A percentile compares a stretch with the other conserved stretches of the same genome.
Conservation (phyloP, 2,329 filamentous ascomycete species). For the Penicillium hordei region DNA sequence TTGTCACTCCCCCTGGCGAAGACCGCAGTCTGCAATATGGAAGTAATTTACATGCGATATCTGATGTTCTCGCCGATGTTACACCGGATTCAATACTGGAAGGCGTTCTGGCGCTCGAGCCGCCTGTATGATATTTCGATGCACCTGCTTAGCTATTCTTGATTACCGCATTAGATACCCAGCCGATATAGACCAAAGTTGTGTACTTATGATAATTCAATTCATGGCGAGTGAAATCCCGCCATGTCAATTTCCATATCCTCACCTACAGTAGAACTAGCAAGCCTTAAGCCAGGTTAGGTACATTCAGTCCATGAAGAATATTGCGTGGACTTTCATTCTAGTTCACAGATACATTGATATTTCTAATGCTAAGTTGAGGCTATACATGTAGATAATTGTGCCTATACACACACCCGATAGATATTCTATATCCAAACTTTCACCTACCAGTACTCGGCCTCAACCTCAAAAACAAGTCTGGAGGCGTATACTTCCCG, state of each 20-base stretch:
- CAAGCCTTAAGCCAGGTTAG: neutral
- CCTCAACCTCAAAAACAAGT: slow-evolving; percentile 33
- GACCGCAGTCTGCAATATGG: slow-evolving; percentile 95
- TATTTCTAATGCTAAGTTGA: neutral
- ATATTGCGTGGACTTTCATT: neutral
- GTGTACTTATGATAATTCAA: neutral
- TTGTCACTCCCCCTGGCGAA: slow-evolving; percentile 65
- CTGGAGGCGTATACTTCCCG: slow-evolving; percentile 25
- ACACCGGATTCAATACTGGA: slow-evolving; percentile 59
- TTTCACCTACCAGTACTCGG: slow-evolving; percentile 11
- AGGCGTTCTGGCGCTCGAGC: slow-evolving; percentile 58
- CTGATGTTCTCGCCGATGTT: slow-evolving; percentile 61
- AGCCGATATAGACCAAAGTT: neutral
- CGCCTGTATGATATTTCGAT: slow-evolving; percentile 49
- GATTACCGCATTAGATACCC: slow-evolving; percentile 5
- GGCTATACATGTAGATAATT: neutral
- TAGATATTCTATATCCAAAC: neutral
- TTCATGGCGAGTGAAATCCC: neutral
- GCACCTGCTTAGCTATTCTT: neutral
- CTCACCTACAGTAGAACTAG: neutral
- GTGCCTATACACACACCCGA: neutral
- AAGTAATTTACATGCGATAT: slow-evolving; percentile 70
- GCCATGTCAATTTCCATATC: neutral
- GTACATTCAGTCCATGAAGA: neutral
- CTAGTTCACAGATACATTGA: neutral